A percentile compares a stretch with the other conserved stretches of the same genome.
phyloP scores from a whole-genome alignment of 352 stramenopile genomes.

The Pythium monospermum region DNA sequence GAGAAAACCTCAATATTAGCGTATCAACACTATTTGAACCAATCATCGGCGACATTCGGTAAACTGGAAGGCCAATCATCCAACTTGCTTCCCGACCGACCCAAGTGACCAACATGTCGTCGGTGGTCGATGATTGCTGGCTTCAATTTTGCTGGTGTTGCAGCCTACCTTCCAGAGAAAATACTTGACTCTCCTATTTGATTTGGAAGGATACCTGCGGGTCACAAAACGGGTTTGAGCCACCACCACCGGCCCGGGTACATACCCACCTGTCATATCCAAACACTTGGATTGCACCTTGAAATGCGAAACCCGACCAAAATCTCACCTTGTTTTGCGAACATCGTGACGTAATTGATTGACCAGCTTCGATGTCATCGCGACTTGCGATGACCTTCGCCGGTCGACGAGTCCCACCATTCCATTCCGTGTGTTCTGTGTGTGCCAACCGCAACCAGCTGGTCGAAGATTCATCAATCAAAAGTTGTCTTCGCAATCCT shows the following conservation, averaged over 20 bases:
- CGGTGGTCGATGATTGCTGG: not conserved
- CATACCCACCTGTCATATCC: too few species aligned
- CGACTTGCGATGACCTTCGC: slow-evolving; percentile 8
- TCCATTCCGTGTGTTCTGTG: too few species aligned
- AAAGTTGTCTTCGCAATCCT: slow-evolving; percentile 16
- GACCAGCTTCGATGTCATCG: not conserved
- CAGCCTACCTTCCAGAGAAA: too few species aligned
- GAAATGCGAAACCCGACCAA: too few species aligned
- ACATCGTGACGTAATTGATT: slow-evolving; percentile 4
- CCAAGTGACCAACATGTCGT: not conserved
- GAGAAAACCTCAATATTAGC: not conserved
- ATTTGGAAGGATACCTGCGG: too few species aligned
- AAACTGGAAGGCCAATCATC: slow-evolving; percentile 4
- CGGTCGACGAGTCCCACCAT: slow-evolving; percentile 3
- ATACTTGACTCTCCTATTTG: too few species aligned
- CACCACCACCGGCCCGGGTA: too few species aligned
- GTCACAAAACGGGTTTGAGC: too few species aligned
- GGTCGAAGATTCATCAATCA: slow-evolving; percentile 17
- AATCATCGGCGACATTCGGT: not conserved
- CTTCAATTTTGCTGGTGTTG: too few species aligned
- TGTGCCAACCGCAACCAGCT: slow-evolving; percentile 4
- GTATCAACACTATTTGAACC: not conserved
- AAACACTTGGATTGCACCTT: too few species aligned
- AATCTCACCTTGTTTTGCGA: slow-evolving; percentile 4
- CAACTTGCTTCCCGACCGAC: not conserved